Conservation (phyloP, 108 stramenopile genomes). For the Fragilariopsis cylindrus region DNA sequence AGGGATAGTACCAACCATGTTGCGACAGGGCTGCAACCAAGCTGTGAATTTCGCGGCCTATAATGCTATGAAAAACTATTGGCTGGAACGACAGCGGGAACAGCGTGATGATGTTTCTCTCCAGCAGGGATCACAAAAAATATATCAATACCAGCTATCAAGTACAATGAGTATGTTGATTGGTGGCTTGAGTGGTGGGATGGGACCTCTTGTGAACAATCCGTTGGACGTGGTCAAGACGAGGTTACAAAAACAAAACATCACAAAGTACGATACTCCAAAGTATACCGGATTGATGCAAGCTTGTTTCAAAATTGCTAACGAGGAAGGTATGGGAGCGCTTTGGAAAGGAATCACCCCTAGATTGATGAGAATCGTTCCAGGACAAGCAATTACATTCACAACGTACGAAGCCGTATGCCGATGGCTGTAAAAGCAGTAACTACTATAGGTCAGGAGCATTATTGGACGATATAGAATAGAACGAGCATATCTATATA, state of each 20-base stretch:
- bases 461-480: no score
- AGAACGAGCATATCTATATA: no score
- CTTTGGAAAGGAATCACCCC: slow-evolving; percentile 98
- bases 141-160: slow-evolving; percentile 35
- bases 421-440: slow-evolving; percentile 1
- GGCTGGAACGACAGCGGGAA: slow-evolving; percentile 29
- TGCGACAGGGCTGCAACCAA: slow-evolving; percentile 98
- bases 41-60: slow-evolving; percentile 97
- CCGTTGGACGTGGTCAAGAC: slow-evolving; percentile 96
- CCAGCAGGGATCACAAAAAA: slow-evolving; percentile 10
- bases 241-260: slow-evolving; percentile 93
- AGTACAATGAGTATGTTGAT: slow-evolving; percentile 89
- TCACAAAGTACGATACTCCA: slow-evolving; percentile 49
- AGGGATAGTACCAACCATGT: slow-evolving; percentile 93
- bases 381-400: slow-evolving; percentile 98
- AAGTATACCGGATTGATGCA: slow-evolving; percentile 89
- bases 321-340: slow-evolving; percentile 90
- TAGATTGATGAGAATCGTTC: slow-evolving; percentile 92
- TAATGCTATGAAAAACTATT: slow-evolving; percentile 74
- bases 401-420: slow-evolving; percentile 91
- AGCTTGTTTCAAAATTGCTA: slow-evolving; percentile 79
- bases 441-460: no score
- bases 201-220: slow-evolving; percentile 95
- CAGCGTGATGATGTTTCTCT: slow-evolving; percentile 6
- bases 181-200: slow-evolving; percentile 92